Conservation (phyloP, 2,329 filamentous ascomycete species). For the Pezicula radicicola region DNA sequence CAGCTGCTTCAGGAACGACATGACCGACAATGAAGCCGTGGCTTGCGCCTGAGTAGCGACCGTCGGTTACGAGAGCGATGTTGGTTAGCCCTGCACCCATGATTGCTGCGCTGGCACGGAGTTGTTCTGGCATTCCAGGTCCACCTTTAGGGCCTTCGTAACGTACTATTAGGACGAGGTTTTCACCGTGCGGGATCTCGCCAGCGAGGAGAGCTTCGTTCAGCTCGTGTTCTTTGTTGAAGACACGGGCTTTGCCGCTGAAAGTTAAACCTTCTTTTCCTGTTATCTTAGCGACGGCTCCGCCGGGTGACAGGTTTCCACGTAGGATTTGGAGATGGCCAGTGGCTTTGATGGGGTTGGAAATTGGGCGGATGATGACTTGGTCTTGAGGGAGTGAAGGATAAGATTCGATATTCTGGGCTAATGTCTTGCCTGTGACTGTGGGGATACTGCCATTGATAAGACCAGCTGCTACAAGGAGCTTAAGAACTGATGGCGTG, state of each 20-base stretch:
- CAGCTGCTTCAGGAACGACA: constrained; percentile 85
- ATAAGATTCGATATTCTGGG: constrained; percentile 75
- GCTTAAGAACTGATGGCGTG: constrained; percentile 80
- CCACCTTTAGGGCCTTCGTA: constrained; percentile 94
- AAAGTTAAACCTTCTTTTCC: constrained; percentile 89
- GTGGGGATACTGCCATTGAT: constrained; percentile 78
- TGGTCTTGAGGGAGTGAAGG: constrained; percentile 77
- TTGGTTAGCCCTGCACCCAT: constrained; percentile 90
- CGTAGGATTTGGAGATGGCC: constrained; percentile 87
- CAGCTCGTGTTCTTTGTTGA: constrained; percentile 80
- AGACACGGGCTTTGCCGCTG: constrained; percentile 76
- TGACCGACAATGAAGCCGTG: constrained; percentile 95
- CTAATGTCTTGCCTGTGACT: constrained; percentile 80
- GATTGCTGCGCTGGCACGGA: constrained; percentile 83
- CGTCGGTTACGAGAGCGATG: constrained; percentile 88
- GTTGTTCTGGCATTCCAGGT: constrained; percentile 93
- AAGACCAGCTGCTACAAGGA: constrained; percentile 72
- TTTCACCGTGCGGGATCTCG: constrained; percentile 68
- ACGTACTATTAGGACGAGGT: constrained; percentile 84
- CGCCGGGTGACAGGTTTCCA: constrained; percentile 84
- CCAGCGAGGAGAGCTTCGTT: constrained; percentile 71
- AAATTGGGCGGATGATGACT: constrained; percentile 75
- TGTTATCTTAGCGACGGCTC: constrained; percentile 93
- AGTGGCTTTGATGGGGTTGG: constrained; percentile 73
- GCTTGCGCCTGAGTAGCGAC: constrained; percentile 80